Evolutionary conservation across 768 basidiomycete genomes (phyloP), one percentile per base, ranked within the genome.

Genomic region (Pleurotus giganteus): DNA sequence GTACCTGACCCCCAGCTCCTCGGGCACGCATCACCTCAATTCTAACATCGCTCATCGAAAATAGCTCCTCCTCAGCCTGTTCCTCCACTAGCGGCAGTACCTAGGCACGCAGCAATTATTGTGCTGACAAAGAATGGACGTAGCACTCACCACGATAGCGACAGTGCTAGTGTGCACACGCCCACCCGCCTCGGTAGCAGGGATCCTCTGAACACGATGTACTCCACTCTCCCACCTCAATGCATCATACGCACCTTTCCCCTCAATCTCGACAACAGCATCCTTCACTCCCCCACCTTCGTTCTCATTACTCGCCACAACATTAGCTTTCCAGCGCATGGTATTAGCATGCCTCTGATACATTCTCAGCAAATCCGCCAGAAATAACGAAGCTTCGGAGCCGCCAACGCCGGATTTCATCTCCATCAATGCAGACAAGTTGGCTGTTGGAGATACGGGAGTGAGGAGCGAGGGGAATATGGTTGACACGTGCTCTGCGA

Each of bases 1-100:
- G 51, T 57, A 92, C 92, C 78, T 97, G 95, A 13, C 97, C 96
- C 42, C 97, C 97, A 5, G 97, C 96, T 23, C 97, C 97, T n/a
- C 93, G 77, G 0, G 97, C 83, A 23, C 97, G 86, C 94, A 98
- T 97, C 44, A 97, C 93, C 67, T 98, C 96, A 3, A 94, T 66
- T 61, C 82, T 88, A 27, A 98, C 83, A 47, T 99, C 97, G 51
- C 89, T 88, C 73, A 95, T 85, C 12, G 76, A 74, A 60, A 92
- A 85, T 0, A 95, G 75, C 15, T 85, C 79, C 17, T 90, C 83
- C 5, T 78, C 71, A 36, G 74, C 66, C 0, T 74, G 65, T 24
- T 91, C 88, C 57, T 91, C 86, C 19, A 79, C 69, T 4, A 94
- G 71, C 0, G 96, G 96, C 1, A 97, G 77, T 1, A 96, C 91